Percentiles rank a stretch among this genome's conserved stretches.
phyloP scores from a whole-genome alignment of 257 asterid genomes.

The Solanum corneliomulleri region DNA sequence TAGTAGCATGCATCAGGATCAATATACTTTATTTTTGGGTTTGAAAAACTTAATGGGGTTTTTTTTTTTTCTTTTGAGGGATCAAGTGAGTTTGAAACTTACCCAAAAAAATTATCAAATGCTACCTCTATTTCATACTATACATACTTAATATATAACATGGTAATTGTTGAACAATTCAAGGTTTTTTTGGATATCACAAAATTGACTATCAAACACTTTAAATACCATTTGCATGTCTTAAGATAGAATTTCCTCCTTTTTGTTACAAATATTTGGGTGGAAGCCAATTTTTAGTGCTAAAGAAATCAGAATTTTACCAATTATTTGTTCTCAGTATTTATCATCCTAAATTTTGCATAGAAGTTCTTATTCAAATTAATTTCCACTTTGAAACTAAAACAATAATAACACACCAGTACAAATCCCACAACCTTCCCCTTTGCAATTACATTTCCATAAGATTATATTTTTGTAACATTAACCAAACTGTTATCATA shows the following conservation, averaged over 20 bases:
- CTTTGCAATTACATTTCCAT: background rate
- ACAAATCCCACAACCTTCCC: too few species aligned
- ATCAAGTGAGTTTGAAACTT: too few species aligned
- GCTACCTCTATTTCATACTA: too few species aligned
- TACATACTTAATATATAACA: background rate
- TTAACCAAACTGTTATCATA: background rate
- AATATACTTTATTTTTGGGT: too few species aligned
- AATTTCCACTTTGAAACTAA: background rate
- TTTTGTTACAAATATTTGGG: background rate
- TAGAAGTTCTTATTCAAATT: background rate
- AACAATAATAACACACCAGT: background rate
- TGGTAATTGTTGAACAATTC: background rate
- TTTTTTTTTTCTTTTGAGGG: too few species aligned
- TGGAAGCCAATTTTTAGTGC: background rate
- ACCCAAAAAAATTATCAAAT: too few species aligned
- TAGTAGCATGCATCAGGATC: too few species aligned
- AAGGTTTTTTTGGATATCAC: background rate
- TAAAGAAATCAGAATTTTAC: too few species aligned
- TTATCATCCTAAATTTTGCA: background rate
- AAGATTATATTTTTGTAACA: background rate
- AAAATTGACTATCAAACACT: background rate
- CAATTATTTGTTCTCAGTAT: background rate
- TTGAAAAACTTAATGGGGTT: too few species aligned
- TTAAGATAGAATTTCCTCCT: background rate
- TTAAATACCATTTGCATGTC: background rate